Conservation (phyloP, 2,329 filamentous ascomycete species). For the Didymella glomerata region DNA sequence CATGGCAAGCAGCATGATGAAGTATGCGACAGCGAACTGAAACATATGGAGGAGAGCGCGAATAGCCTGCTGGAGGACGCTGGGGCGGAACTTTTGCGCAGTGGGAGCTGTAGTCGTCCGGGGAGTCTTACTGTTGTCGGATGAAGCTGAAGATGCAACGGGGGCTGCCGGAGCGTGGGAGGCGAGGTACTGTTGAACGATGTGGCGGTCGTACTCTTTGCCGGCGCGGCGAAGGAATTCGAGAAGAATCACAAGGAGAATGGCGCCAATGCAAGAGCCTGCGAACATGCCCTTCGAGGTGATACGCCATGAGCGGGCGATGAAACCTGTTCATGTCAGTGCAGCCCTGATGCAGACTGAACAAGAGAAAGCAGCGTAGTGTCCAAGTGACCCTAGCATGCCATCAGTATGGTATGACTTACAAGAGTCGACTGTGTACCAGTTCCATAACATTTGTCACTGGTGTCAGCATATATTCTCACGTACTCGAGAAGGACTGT, state of each 20-base stretch:
- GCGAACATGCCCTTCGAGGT: constrained; percentile 76
- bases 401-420: constrained; percentile 10
- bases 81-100: constrained; percentile 59
- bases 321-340: constrained; percentile 59
- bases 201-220: constrained; percentile 77
- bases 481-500: background rate
- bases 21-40: constrained; percentile 80
- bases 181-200: constrained; percentile 62
- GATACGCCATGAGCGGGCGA: constrained; percentile 75
- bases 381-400: background rate
- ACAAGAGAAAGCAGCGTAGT: background rate
- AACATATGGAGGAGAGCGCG: constrained; percentile 75
- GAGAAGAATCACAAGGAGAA: constrained; percentile 75
- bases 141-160: constrained; percentile 28
- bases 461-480: background rate
- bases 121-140: constrained; percentile 28
- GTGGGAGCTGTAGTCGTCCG: constrained; percentile 12
- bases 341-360: too few species aligned
- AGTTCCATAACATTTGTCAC: constrained; percentile 76
- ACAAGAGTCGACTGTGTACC: constrained; percentile 74
- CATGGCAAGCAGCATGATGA: constrained; percentile 78
- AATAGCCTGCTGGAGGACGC: constrained; percentile 71
- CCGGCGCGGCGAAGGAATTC: constrained; percentile 75
- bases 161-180: constrained; percentile 18
- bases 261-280: constrained; percentile 80